Base-by-base conservation (phyloP, 768 basidiomycete species). In the Tylopilus plumbeoviolaceoides region DNA sequence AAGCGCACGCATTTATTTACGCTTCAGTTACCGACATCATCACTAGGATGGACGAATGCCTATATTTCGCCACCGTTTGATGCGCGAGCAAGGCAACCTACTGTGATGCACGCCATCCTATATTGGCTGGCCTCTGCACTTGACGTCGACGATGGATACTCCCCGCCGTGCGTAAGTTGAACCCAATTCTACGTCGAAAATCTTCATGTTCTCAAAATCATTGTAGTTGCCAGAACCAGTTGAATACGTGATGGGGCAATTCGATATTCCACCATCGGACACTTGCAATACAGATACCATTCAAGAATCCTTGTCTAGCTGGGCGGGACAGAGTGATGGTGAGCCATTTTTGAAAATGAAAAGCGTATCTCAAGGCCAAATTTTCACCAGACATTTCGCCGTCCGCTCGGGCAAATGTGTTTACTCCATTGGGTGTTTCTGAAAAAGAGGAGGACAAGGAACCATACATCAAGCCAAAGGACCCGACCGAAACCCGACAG, bases 61-160 rank as follows among this genome's bases (percentile, higher is more conserved):
- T 83, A 77, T 50, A 73, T 82, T 35, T 76, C 79, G 10, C 67
- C 70, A 12, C 72, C 80, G 5, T 73, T 77, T 54, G 60, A 70
- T 41, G 73, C 68, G 42, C 64, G 75, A 50, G 56, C 70, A 12
- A 63, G 65, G 41, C 66, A 73, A n/a, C 82, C 81, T 9, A 77
- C 79, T 8, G 71, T 82, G 25, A 64, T 79, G 46, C 78, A 83
- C 59, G 73, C 72, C 53, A 64, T 83, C 15, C 67, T 76, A 25
- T 84, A 75, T 62, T 85, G 83, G 83, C 60, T 82, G 40, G 72
- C 75, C 17, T 81, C 82, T 31, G 78, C 81, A n/a, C 68, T 71
- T 46, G 62, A 62, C 47, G 45, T 65, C 30, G 58, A 68, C 27
- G 70, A 64, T 40, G 68, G 70, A 1, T 71, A 66, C 49, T 63